These are phyloP conservation scores for Zopfia rhizophila DNA, from an alignment of 2,329 filamentous ascomycete genomes.

Conservation along the genomic window DNA sequence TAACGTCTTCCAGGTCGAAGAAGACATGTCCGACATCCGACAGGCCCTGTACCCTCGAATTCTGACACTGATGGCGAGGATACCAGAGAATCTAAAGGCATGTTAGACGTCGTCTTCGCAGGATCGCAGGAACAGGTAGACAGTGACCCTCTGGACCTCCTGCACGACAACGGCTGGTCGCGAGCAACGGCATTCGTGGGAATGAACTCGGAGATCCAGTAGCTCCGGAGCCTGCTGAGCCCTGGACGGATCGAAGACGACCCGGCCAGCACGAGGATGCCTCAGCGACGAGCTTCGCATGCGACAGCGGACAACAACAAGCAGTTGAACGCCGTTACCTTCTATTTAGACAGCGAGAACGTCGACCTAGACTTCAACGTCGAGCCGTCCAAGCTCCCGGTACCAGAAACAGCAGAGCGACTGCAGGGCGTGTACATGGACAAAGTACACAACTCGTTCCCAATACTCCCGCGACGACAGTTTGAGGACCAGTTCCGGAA, in stretches of 20 bases:
- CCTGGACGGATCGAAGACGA: constrained; percentile 28
- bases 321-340: constrained; percentile 43
- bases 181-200: constrained; percentile 48
- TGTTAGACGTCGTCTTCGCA: constrained; percentile 8
- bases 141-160: constrained; percentile 31
- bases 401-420: constrained; percentile 39
- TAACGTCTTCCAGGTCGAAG: constrained; percentile 36
- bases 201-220: constrained; percentile 44
- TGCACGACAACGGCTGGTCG: constrained; percentile 39
- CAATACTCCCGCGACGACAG: constrained; percentile 45
- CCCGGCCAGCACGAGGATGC: constrained; percentile 1
- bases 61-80: constrained; percentile 33
- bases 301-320: constrained; percentile 24
- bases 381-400: constrained; percentile 46
- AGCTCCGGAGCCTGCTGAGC: constrained; percentile 40
- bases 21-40: constrained; percentile 34
- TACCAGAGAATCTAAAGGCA: constrained; percentile 20
- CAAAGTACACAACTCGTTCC: constrained; percentile 53
- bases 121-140: constrained; percentile 27
- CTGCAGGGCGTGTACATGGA: constrained; percentile 52
- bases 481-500: constrained; percentile 48
- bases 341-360: constrained; percentile 45
- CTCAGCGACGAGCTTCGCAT: constrained; percentile 18
- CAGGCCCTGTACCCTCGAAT: constrained; percentile 25
- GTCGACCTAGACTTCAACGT: constrained; percentile 37